Evolutionary conservation across 805 yeast genomes (phyloP).

Genomic region (Sporopachydermia quercuum): DNA sequence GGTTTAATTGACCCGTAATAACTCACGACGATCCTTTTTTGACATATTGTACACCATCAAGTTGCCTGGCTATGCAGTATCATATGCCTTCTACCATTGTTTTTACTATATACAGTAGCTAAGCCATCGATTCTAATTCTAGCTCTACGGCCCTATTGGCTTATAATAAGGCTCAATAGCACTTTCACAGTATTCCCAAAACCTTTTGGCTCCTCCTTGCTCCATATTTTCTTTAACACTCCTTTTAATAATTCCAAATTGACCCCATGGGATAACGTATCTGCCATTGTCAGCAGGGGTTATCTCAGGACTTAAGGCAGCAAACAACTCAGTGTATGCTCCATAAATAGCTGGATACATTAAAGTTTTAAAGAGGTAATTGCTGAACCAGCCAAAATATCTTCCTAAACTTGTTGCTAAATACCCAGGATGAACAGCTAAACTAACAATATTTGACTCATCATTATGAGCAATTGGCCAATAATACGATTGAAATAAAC

Average conservation of each 20-base stretch:
- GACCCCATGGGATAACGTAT: constrained; percentile 23
- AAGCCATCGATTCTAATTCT: no score
- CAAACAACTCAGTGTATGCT: constrained; percentile 24
- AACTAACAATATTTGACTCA: constrained; percentile 17
- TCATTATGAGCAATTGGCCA: constrained; percentile 19
- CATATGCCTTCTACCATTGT: no score
- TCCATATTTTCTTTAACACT: constrained; percentile 15
- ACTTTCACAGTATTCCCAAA: constrained; percentile 12
- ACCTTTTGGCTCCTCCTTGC: constrained; percentile 9
- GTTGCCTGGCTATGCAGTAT: no score
- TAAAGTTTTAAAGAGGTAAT: constrained; percentile 7
- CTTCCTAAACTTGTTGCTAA: constrained; percentile 19
- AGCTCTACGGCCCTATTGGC: constrained; percentile 1
- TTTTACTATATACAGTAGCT: no score
- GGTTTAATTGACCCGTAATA: no score
- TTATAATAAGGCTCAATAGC: neutral
- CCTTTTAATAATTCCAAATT: constrained; percentile 14
- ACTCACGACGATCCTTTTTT: no score
- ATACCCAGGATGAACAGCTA: constrained; percentile 23
- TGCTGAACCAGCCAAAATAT: constrained; percentile 11
- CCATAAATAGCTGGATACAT: constrained; percentile 17
- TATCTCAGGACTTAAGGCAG: constrained; percentile 21
- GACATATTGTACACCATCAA: no score
- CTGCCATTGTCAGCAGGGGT: constrained; percentile 16
- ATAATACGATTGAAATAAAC: constrained; percentile 20